Evolutionary conservation across 495 filamentous ascomycete species (phyloP).

Genomic region (Penicillium coffeae): DNA sequence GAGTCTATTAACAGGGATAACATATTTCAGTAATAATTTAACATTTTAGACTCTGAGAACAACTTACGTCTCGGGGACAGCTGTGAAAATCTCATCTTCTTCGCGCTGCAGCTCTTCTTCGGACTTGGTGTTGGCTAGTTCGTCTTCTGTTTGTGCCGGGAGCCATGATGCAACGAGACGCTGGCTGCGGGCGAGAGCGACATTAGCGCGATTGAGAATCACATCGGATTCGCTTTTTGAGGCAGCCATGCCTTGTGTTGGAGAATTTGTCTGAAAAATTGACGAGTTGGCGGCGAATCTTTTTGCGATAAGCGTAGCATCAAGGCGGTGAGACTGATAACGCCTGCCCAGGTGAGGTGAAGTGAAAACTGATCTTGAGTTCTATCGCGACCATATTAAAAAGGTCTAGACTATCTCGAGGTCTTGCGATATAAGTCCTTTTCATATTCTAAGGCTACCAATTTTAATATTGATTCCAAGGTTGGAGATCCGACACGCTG

Average conservation of each 20-base stretch:
- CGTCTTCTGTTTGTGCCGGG: constrained; percentile 41
- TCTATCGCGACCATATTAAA: too few species aligned
- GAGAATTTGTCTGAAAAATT: neutral
- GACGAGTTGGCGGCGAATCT: neutral
- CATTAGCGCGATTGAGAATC: constrained; percentile 48
- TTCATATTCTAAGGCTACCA: too few species aligned
- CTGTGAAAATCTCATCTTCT: constrained; percentile 49
- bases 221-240: constrained; percentile 42
- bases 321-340: constrained; percentile 12
- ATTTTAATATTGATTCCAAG: too few species aligned
- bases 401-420: too few species aligned
- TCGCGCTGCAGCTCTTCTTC: constrained; percentile 43
- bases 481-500: too few species aligned
- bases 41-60: neutral
- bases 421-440: too few species aligned
- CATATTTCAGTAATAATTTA: neutral
- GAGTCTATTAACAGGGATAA: constrained; percentile 25
- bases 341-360: too few species aligned
- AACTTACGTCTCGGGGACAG: constrained; percentile 49
- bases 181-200: constrained; percentile 48
- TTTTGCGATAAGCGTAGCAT: constrained; percentile 14
- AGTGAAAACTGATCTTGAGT: too few species aligned
- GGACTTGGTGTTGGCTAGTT: constrained; percentile 38
- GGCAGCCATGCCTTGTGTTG: constrained; percentile 25
- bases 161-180: constrained; percentile 52